Evolutionary conservation across 768 basidiomycete species (phyloP).

Genomic region (Termitomyces sp.): DNA sequence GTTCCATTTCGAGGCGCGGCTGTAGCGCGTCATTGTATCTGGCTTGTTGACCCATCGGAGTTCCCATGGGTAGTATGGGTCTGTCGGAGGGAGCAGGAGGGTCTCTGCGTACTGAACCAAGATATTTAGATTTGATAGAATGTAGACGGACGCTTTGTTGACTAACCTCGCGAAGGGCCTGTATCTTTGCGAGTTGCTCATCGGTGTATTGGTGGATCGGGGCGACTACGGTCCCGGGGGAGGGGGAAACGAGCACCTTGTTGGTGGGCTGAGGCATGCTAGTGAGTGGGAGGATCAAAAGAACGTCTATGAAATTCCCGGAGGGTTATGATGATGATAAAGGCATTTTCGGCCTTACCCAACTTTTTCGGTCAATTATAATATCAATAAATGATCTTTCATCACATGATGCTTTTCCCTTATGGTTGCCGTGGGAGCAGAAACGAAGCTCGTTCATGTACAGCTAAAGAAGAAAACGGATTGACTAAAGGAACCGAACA

Average conservation of each 20-base stretch:
- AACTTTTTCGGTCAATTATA: conserved; percentile 14
- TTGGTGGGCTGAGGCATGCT: conserved; percentile 26
- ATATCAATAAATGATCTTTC: not conserved
- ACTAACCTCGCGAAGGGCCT: conserved; percentile 60
- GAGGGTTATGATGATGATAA: conserved; percentile 1
- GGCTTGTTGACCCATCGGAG: conserved; percentile 67
- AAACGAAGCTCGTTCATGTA: not conserved
- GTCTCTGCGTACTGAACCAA: conserved; percentile 60
- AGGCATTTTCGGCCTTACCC: conserved; percentile 5
- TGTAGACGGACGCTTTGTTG: not conserved
- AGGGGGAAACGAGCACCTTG: conserved; percentile 55
- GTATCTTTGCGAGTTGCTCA: conserved; percentile 59
- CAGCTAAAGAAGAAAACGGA: not conserved
- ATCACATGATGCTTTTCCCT: conserved; percentile 10
- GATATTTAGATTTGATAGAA: not conserved
- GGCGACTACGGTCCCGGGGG: conserved; percentile 46
- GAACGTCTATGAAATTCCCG: not conserved
- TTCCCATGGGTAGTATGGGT: conserved; percentile 79
- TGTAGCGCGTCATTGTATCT: conserved; percentile 72
- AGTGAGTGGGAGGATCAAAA: conserved; percentile 9
- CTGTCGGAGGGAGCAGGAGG: conserved; percentile 61
- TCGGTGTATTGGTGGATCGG: conserved; percentile 63
- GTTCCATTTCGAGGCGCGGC: conserved; percentile 87
- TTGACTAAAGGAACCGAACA: not conserved
- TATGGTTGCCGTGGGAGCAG: not conserved